These are phyloP conservation scores for Rhodotorula paludigena DNA, from an alignment of 768 basidiomycete genomes.

Conservation along the genomic window DNA sequence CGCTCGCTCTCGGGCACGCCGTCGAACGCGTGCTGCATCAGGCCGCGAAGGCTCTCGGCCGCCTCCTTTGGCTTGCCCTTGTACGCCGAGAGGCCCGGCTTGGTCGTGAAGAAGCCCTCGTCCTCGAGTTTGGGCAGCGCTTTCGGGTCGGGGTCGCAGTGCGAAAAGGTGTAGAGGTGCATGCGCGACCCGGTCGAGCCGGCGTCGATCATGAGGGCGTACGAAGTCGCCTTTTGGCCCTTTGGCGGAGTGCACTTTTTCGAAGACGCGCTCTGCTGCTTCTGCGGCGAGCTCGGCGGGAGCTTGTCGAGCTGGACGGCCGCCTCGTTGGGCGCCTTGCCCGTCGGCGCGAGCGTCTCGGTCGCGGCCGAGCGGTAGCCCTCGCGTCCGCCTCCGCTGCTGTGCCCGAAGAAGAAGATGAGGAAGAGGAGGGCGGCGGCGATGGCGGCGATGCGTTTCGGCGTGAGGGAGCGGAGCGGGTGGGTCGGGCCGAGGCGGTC, in stretches of 20 bases:
- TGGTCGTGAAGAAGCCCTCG: slow-evolving; percentile 78
- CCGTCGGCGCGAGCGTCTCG: not conserved
- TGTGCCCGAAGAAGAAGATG: slow-evolving; percentile 37
- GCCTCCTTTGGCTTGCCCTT: slow-evolving; percentile 61
- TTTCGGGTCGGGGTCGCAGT: slow-evolving; percentile 44
- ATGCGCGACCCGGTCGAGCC: slow-evolving; percentile 96
- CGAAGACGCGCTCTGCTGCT: slow-evolving; percentile 2
- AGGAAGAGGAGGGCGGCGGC: slow-evolving; percentile 31
- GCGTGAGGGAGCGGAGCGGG: slow-evolving; percentile 31
- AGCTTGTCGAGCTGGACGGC: slow-evolving; percentile 28
- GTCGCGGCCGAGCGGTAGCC: not conserved
- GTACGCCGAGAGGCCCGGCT: slow-evolving; percentile 72
- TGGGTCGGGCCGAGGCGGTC: slow-evolving; percentile 1
- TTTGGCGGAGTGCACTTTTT: slow-evolving; percentile 30
- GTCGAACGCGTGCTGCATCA: slow-evolving; percentile 72
- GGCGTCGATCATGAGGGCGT: slow-evolving; percentile 95
- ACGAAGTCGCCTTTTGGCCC: slow-evolving; percentile 53
- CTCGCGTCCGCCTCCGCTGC: slow-evolving; percentile 12
- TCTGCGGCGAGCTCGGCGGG: slow-evolving; percentile 29
- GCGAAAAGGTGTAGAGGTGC: slow-evolving; percentile 87
- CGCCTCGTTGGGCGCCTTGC: slow-evolving; percentile 1
- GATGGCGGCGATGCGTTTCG: slow-evolving; percentile 31
- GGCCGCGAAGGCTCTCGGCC: slow-evolving; percentile 68
- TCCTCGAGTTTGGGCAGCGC: slow-evolving; percentile 76
- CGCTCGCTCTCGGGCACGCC: slow-evolving; percentile 66